A percentile compares a stretch with the other conserved stretches of the same genome.
These are phyloP conservation scores for Triadica sebifera DNA, from an alignment of 345 rosid genomes.

Conservation along the genomic window DNA sequence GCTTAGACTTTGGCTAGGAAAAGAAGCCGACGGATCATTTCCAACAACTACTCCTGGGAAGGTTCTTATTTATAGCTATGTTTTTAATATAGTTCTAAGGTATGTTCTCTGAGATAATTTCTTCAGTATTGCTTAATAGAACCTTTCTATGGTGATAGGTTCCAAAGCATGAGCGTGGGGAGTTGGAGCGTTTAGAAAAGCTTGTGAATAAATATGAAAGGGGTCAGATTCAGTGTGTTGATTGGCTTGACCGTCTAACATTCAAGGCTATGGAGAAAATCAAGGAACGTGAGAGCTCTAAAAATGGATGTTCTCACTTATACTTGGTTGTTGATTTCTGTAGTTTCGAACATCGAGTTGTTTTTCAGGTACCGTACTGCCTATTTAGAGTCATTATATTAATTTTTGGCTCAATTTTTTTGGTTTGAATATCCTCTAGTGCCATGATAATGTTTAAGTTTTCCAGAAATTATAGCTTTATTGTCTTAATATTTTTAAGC, in stretches of 20 bases:
- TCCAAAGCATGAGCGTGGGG: constrained; percentile 87
- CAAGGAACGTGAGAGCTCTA: constrained; percentile 71
- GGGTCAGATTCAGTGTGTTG: constrained; percentile 82
- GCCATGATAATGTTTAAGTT: background rate
- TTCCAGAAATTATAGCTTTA: background rate
- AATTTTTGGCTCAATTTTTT: background rate
- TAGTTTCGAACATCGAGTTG: constrained; percentile 92
- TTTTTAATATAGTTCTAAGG: constrained; percentile 2
- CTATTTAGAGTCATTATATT: constrained; percentile 13
- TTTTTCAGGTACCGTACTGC: constrained; percentile 80
- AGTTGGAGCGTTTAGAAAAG: constrained; percentile 91
- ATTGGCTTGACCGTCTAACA: constrained; percentile 91
- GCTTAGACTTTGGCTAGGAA: constrained; percentile 89
- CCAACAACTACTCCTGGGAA: constrained; percentile 91
- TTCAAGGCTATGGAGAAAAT: constrained; percentile 76
- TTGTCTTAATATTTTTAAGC: background rate
- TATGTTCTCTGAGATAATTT: constrained; percentile 4
- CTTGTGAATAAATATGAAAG: constrained; percentile 85
- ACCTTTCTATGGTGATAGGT: constrained; percentile 42
- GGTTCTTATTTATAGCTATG: constrained; percentile 46
- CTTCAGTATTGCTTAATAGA: background rate
- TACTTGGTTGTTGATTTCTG: constrained; percentile 86
- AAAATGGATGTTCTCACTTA: constrained; percentile 64
- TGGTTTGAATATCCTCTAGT: background rate
- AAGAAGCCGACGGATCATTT: constrained; percentile 87